Conservation (phyloP, 306 rosid species). For the Hippophae rhamnoides region DNA sequence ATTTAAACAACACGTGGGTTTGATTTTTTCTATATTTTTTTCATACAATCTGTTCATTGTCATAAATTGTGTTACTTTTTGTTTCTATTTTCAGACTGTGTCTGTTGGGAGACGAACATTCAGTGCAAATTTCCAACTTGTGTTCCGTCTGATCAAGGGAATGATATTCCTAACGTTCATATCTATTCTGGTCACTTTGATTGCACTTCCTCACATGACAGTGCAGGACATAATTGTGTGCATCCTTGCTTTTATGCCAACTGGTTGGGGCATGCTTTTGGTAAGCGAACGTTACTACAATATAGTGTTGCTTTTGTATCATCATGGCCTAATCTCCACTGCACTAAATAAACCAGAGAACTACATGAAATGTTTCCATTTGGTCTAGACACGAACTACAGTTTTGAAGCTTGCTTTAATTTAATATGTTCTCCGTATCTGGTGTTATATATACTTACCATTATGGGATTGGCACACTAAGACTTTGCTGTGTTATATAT, state of each 20-base stretch:
- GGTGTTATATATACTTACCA: too few species aligned
- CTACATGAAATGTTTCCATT: too few species aligned
- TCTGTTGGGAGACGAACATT: constrained; percentile 85
- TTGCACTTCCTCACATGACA: constrained; percentile 84
- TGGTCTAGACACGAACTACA: too few species aligned
- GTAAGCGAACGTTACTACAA: constrained; percentile 23
- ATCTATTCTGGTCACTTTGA: constrained; percentile 61
- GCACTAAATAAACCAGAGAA: too few species aligned
- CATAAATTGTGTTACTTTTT: constrained; percentile 1
- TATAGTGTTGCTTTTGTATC: too few species aligned
- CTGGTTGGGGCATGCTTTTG: constrained; percentile 98
- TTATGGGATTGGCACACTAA: too few species aligned
- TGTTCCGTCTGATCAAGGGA: constrained; percentile 88
- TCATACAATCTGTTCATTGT: not conserved
- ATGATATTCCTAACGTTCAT: constrained; percentile 75
- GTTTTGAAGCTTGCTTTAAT: too few species aligned
- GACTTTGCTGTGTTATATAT: too few species aligned
- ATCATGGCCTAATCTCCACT: too few species aligned
- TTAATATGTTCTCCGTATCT: too few species aligned
- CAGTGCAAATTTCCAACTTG: constrained; percentile 89
- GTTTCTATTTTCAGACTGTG: constrained; percentile 44
- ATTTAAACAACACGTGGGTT: not conserved
- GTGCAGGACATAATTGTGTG: constrained; percentile 83
- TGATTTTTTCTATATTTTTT: not conserved
- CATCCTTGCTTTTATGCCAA: constrained; percentile 97